phyloP scores from a whole-genome alignment of 768 basidiomycete genomes.

The Astraeus odoratus region DNA sequence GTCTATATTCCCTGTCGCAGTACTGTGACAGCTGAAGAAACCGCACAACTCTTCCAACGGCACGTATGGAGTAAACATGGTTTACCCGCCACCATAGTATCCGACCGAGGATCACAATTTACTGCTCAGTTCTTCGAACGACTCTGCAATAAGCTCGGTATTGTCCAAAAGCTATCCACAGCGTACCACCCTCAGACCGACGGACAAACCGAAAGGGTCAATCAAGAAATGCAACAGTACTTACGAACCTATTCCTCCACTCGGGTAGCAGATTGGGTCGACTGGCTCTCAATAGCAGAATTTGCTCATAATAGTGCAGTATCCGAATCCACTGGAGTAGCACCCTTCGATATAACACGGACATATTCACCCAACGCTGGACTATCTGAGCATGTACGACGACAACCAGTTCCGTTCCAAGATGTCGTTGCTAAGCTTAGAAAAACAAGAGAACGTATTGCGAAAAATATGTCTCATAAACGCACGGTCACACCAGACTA shows the following conservation, averaged over 20 bases:
- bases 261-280: neutral
- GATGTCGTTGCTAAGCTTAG: neutral
- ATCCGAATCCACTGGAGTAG: neutral
- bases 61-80: conserved; percentile 1
- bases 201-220: conserved; percentile 16
- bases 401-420: neutral
- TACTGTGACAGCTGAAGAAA: conserved; percentile 1
- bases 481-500: neutral
- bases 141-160: neutral
- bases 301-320: neutral
- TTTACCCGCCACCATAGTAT: neutral
- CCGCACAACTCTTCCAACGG: conserved; percentile 8
- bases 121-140: neutral
- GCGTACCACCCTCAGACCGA: conserved; percentile 31
- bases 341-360: neutral
- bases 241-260: conserved; percentile 4
- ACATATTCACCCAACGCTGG: neutral
- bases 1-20: too few relatives aligned
- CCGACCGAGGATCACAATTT: neutral
- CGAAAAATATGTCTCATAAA: neutral
- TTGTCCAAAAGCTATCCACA: conserved; percentile 16
- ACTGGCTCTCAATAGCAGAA: neutral
- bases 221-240: conserved; percentile 11
- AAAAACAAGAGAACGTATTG: neutral
- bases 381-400: neutral